Evolutionary conservation across 805 yeast species (phyloP).

Genomic region (Yamadazyma olivae): DNA sequence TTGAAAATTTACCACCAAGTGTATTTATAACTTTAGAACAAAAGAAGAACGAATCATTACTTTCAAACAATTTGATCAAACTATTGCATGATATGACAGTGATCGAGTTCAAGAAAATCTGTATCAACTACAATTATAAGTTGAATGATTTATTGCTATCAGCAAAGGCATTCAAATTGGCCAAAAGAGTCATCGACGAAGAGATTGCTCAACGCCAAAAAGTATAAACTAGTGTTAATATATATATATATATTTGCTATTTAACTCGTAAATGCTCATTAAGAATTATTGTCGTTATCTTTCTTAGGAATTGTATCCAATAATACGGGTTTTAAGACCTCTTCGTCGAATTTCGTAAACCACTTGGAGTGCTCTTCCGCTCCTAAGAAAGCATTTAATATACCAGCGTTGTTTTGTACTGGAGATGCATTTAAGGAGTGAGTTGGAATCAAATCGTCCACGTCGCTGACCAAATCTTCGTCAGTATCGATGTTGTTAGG

Average conservation of each 20-base stretch:
- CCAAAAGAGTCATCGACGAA: slow-evolving; percentile 69
- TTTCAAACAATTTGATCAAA: slow-evolving; percentile 41
- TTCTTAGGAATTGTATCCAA: slow-evolving; percentile 54
- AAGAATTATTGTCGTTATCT: slow-evolving; percentile 6
- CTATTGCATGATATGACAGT: slow-evolving; percentile 63
- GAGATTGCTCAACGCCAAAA: slow-evolving; percentile 45
- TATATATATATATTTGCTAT: neutral
- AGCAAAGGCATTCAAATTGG: slow-evolving; percentile 62
- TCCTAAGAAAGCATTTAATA: slow-evolving; percentile 39
- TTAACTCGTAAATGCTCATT: no score
- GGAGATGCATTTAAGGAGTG: slow-evolving; percentile 1
- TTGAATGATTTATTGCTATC: slow-evolving; percentile 63
- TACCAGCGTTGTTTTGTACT: slow-evolving; percentile 21
- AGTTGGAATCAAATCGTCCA: slow-evolving; percentile 31
- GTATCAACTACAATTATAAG: slow-evolving; percentile 58
- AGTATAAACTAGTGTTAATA: neutral
- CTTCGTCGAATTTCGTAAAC: slow-evolving; percentile 93
- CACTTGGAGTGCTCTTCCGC: slow-evolving; percentile 80
- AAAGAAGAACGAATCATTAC: slow-evolving; percentile 11
- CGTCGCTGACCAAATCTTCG: slow-evolving; percentile 23
- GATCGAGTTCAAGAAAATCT: slow-evolving; percentile 61
- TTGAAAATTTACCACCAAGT: slow-evolving; percentile 41
- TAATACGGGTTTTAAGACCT: slow-evolving; percentile 87
- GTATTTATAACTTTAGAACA: slow-evolving; percentile 39
- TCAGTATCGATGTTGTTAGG: slow-evolving; percentile 2